Evolutionary conservation across 805 yeast genomes (phyloP).

Genomic region (Saccharomycopsis sp.): DNA sequence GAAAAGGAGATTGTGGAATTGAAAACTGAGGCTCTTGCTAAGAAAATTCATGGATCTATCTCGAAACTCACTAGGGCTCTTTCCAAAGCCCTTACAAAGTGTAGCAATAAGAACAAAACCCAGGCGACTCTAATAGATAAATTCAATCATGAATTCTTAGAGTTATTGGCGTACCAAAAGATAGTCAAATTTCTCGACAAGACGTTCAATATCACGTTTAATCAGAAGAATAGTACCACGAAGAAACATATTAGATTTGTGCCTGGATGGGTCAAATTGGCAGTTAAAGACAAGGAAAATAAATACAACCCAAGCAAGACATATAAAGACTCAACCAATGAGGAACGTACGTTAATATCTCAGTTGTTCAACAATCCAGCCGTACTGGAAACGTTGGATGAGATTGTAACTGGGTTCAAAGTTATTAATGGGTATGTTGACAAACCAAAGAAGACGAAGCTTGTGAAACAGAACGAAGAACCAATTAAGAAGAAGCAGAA

Average conservation of each 20-base stretch:
- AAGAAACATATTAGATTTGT: slow-evolving; percentile 30
- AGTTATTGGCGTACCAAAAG: slow-evolving; percentile 17
- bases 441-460: slow-evolving; percentile 34
- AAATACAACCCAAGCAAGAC: slow-evolving; percentile 41
- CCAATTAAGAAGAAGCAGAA: slow-evolving; percentile 27
- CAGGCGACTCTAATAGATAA: slow-evolving; percentile 18
- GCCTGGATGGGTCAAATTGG: slow-evolving; percentile 28
- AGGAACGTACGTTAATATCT: slow-evolving; percentile 41
- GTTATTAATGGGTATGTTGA: slow-evolving; percentile 40
- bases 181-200: slow-evolving; percentile 20
- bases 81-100: slow-evolving; percentile 25
- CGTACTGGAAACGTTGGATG: slow-evolving; percentile 29
- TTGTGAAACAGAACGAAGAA: slow-evolving; percentile 24
- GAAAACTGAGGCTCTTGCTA: slow-evolving; percentile 39
- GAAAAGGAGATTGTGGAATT: slow-evolving; percentile 37
- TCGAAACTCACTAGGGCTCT: slow-evolving; percentile 38
- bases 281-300: slow-evolving; percentile 28
- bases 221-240: slow-evolving; percentile 28
- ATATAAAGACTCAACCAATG: slow-evolving; percentile 31
- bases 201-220: slow-evolving; percentile 29
- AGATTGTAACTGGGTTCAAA: slow-evolving; percentile 33
- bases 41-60: slow-evolving; percentile 43
- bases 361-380: slow-evolving; percentile 39
- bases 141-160: slow-evolving; percentile 2
- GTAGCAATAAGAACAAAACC: slow-evolving; percentile 5